These are phyloP conservation scores for Candida arabinofermentans DNA, from an alignment of 805 yeast species.

Conservation along the genomic window DNA sequence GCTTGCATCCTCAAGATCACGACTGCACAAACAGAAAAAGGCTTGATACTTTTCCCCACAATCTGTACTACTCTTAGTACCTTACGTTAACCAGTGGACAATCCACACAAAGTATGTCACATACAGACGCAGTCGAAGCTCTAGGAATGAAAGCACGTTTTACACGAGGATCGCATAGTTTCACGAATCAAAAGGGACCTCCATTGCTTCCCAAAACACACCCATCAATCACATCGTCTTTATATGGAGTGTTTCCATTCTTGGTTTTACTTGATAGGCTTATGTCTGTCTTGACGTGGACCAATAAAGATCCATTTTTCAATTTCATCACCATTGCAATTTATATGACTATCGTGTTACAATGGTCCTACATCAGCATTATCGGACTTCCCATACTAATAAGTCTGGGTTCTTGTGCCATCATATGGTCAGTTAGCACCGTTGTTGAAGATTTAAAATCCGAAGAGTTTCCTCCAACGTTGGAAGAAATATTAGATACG, in stretches of 20 bases:
- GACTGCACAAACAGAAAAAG: too few relatives aligned
- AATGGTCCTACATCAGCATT: constrained; percentile 38
- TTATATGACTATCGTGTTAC: constrained; percentile 36
- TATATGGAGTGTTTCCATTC: constrained; percentile 45
- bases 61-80: too few relatives aligned
- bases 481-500: constrained; percentile 48
- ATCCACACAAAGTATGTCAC: too few relatives aligned
- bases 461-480: constrained; percentile 37
- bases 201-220: constrained; percentile 22
- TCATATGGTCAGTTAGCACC: constrained; percentile 43
- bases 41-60: too few relatives aligned
- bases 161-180: constrained; percentile 13
- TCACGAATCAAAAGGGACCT: constrained; percentile 18
- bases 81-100: too few relatives aligned
- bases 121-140: neutral
- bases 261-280: constrained; percentile 40
- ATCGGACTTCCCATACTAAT: constrained; percentile 38
- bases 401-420: constrained; percentile 34
- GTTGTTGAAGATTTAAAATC: constrained; percentile 35
- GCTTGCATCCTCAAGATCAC: too few relatives aligned
- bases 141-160: constrained; percentile 17
- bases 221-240: constrained; percentile 44
- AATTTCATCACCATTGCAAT: constrained; percentile 40
- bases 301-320: constrained; percentile 45
- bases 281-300: constrained; percentile 50